Evolutionary conservation across 352 stramenopile species (phyloP), one percentile per base, ranked within the genome.

Genomic region (Pythium aphanidermatum): DNA sequence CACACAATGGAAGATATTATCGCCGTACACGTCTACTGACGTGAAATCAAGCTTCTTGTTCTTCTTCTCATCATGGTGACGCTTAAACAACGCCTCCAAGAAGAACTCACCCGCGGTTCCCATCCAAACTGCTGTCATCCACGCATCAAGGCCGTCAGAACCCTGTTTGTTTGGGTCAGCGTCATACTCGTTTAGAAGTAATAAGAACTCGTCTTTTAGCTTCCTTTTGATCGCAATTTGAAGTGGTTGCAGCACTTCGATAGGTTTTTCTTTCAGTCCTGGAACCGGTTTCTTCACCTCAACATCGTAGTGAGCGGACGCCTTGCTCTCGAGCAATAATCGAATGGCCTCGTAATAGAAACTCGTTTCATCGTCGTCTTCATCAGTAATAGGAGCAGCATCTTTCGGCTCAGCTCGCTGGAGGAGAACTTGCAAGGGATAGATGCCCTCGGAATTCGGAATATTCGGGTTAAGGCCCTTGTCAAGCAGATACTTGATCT

Each of bases 391-490:
- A 0, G 60, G 21, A 16, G 58, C 20, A 16, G 10, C 32, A 23
- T 55, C 42, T 4, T 32, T 36, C 0, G 27, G 19, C 7, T 45
- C 59, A 0, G 56, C 61, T 25, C 75, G 70, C 25, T 55, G 46
- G 20, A 91, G 63, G 36, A 91, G 34, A n/a, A 54, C 49, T 42
- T 88, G 71, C 7, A 88, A 51, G 6, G 78, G 78, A 31, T 78
- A 83, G 32, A 76, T 48, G n/a, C 70, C 64, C 23, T 83, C 69
- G 0, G 67, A 72, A 34, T 87, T 75, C 4, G 60, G 58, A 16
- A 88, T 76, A 52, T 91, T 84, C 3, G 78, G 71, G 37, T 81
- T 72, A 4, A 87, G 56, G 1, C 78, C 78, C 27, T 91, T 88
- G 10, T 70, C 58, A 5, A 88, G 55, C 21, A 91, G 36, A 38